Conservation (phyloP, 169 alveolate genomes). For the Plasmodium cynomolgi region DNA sequence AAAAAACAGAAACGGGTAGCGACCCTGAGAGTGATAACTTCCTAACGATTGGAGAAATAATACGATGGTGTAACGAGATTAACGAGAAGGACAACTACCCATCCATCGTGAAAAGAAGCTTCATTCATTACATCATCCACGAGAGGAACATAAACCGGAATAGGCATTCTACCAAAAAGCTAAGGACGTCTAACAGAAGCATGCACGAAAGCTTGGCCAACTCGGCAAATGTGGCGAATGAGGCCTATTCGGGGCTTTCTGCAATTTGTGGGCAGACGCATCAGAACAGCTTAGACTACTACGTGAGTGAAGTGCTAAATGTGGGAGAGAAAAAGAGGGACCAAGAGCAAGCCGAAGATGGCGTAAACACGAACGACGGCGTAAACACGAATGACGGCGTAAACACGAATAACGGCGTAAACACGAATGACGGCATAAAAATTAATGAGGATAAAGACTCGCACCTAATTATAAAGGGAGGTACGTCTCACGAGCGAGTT, state of each 20-base stretch:
- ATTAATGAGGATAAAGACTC: neutral
- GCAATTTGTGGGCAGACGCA: neutral
- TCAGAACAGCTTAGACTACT: neutral
- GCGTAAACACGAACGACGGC: neutral
- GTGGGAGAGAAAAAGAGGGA: neutral
- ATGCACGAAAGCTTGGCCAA: neutral
- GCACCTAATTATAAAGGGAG: neutral
- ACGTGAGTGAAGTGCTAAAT: slow-evolving; percentile 21
- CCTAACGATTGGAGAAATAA: slow-evolving; percentile 41
- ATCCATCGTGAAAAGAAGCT: neutral
- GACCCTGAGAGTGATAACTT: slow-evolving; percentile 11
- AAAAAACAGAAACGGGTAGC: neutral
- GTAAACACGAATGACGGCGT: neutral
- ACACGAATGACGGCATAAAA: neutral
- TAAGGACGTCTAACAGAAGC: neutral
- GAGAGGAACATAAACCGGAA: neutral
- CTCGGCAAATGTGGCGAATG: neutral
- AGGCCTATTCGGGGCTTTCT: neutral
- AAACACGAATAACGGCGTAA: neutral
- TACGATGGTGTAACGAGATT: slow-evolving; percentile 56
- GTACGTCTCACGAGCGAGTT: neutral
- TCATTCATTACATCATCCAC: slow-evolving; percentile 39
- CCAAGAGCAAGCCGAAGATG: neutral
- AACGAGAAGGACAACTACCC: slow-evolving; percentile 61
- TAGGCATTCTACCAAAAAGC: neutral